Conservation (phyloP, 176 grass and related monocot species). For the Tillandsia fasciculata region DNA sequence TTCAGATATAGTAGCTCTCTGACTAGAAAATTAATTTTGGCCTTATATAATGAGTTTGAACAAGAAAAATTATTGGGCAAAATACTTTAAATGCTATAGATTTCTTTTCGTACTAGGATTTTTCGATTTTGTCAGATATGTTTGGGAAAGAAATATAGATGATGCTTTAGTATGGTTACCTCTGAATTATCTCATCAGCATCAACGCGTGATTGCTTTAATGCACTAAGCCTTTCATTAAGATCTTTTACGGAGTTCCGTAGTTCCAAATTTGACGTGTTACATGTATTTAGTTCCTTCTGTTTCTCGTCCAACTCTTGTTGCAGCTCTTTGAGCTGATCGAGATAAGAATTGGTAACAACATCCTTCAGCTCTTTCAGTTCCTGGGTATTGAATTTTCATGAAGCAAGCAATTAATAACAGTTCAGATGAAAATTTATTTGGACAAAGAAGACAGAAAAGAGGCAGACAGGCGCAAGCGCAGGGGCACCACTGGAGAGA, state of each 20-base stretch:
- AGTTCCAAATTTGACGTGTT: constrained; percentile 48
- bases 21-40: constrained; percentile 41
- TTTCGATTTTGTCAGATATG: not conserved
- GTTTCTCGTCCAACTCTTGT: constrained; percentile 48
- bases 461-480: no score
- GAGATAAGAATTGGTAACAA: constrained; percentile 42
- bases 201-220: constrained; percentile 76
- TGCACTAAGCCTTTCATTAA: constrained; percentile 71
- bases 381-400: constrained; percentile 55
- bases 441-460: not conserved
- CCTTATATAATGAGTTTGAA: not conserved
- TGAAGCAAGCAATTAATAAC: constrained; percentile 1
- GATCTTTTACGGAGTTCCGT: constrained; percentile 60
- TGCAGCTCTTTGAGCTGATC: constrained; percentile 70
- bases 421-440: not conserved
- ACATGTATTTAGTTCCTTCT: constrained; percentile 55
- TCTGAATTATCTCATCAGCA: constrained; percentile 87
- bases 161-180: constrained; percentile 30
- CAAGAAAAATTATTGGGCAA: not conserved
- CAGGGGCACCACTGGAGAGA: no score
- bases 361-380: constrained; percentile 70
- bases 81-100: not conserved
- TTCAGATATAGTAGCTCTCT: constrained; percentile 79
- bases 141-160: not conserved
- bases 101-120: no score